These are phyloP conservation scores for Waltergamsia citrina DNA, from an alignment of 2,329 filamentous ascomycete species.

Conservation along the genomic window DNA sequence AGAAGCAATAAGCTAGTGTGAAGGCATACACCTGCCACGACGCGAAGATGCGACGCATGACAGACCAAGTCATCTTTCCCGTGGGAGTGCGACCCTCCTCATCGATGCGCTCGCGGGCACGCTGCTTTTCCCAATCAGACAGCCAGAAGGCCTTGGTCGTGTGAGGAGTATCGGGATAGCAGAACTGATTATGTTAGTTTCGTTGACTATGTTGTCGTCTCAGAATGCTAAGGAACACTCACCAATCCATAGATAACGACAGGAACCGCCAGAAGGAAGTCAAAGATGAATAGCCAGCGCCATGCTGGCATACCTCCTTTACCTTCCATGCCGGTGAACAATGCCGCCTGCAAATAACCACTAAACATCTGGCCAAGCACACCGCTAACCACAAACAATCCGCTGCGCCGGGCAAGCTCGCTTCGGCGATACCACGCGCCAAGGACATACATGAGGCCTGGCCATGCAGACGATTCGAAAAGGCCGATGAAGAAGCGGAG, in stretches of 20 bases:
- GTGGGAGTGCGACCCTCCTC: conserved; percentile 32
- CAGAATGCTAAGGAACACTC: too few relatives aligned
- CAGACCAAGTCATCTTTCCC: conserved; percentile 23
- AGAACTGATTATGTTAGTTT: too few relatives aligned
- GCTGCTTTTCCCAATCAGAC: conserved; percentile 46
- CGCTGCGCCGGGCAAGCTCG: conserved; percentile 47
- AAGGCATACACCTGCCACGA: conserved; percentile 36
- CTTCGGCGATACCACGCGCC: conserved; percentile 50
- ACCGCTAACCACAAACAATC: conserved; percentile 47
- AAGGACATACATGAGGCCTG: conserved; percentile 43
- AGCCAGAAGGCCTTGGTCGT: conserved; percentile 31
- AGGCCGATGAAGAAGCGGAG: conserved; percentile 45
- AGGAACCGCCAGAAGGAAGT: conserved; percentile 25
- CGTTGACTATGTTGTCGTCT: too few relatives aligned
- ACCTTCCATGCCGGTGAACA: conserved; percentile 22
- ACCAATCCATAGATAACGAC: conserved; percentile 15
- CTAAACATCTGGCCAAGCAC: conserved; percentile 33
- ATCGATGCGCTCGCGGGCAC: conserved; percentile 60
- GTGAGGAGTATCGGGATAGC: conserved; percentile 32
- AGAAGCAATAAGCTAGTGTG: conserved; percentile 25
- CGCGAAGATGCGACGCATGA: conserved; percentile 25
- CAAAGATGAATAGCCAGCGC: conserved; percentile 28
- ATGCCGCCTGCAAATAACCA: conserved; percentile 21
- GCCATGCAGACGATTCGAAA: conserved; percentile 44
- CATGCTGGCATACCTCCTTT: conserved; percentile 20